Base-by-base conservation (phyloP, 2,329 filamentous ascomycete genomes). In the Colletotrichum sp. region DNA sequence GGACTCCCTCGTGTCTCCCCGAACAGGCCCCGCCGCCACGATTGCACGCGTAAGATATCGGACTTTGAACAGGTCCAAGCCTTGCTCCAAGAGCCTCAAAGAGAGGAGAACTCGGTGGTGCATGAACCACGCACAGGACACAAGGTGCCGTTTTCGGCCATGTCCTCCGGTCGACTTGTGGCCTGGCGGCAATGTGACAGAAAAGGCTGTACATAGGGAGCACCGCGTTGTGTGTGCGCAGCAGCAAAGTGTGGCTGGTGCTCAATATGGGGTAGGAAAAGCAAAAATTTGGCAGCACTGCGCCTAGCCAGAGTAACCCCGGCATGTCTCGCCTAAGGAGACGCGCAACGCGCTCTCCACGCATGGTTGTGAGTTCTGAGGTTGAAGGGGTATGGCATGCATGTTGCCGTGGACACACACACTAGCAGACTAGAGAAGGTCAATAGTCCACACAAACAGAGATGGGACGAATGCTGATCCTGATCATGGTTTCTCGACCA, bases 291-390 rank as follows among this genome's bases (percentile, higher is more conserved):
- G 55, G 52, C 34, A 72, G 22, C 29, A 34, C 25, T 55, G 57
- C 64, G 70, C 36, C 71, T 69, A 52, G 22, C 36, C 30, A 39
- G 57, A 39, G 15, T 30, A 39, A 32, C 15, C 36, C 44, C 36
- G 39, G 55, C n/a, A 55, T 32, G 68, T 55, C 72, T 72, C 72
- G 62, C 62, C 69, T 72, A 57, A 52, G 16, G 69, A 75, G 69
- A 75, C 69, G 72, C 67, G 72, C 72, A 74, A 74, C 72, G 67
- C 72, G 72, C 34, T 74, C 72, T 29, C 71, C 67, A 74, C 67
- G 61, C 61, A 71, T 59, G 25, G 27, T 61, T 65, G 44, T 52
- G 44, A 52, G 44, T 52, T 52, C 44, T 25, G 52, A 68, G 29
- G 22, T 59, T 9, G 59, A 49, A 44, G 59, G 59, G 27, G 19